Evolutionary conservation across 2,329 filamentous ascomycete genomes (phyloP), one percentile per base, ranked within the genome.

Genomic region (Polychaeton citri): DNA sequence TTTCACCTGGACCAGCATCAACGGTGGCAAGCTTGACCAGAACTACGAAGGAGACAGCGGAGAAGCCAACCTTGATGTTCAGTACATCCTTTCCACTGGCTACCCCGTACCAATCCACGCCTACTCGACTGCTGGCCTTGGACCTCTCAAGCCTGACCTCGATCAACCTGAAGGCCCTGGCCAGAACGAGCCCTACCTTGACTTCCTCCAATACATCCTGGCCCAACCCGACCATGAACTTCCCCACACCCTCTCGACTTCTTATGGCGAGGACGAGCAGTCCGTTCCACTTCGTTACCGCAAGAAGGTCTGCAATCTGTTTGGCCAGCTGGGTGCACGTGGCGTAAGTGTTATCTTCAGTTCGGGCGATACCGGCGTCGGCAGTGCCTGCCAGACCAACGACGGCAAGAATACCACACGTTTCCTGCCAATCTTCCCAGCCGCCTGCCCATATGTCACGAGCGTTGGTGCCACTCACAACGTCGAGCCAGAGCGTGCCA

Each of bases 141-240:
- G 38, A 18, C 66, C 64, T 4, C 66, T 66, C 41, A 53, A 64
- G 9, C 63, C 71, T 1, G 65, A 72, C 30, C 48, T 61, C 8
- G 61, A 44, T 48, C 54, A 55, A 41, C 48, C 62, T 24, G 3
- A 57, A 35, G 42, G 38, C 2, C 66, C 72, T 48, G 62, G 60
- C 46, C 53, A 54, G 42, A 82, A 81, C 52, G 79, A 83, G 58
- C 76, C 76, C 0, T 81, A 79, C 52, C 61, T 79, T 2, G 67
- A 68, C 15, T 79, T 70, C 59, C 61, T 79, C 5, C 64, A 69
- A 34, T 72, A 72, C 54, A 49, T 80, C 2, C 63, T 76, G 3
- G 54, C 57, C 2, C 66, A 76, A n/a, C 54, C 63, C 1, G 66
- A 68, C 36, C 46, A 54, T 0, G 54, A 72, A 15, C 62, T 81